Evolutionary conservation across 1,139 yeast species (phyloP).

Genomic region (Nakaseomyces uthaithaninus): DNA sequence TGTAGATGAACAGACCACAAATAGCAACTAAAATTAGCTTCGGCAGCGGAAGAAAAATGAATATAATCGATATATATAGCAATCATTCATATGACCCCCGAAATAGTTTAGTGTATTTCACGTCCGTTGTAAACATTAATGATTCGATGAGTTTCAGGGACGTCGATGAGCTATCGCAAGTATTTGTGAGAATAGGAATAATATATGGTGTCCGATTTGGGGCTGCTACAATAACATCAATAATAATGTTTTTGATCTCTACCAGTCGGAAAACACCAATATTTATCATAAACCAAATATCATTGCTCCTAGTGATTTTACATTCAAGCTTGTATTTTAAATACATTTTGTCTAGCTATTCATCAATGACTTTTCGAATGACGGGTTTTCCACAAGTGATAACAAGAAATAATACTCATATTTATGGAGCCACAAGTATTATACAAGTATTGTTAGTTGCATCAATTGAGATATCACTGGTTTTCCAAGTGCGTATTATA

Average conservation of each 20-base stretch:
- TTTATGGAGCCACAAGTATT: constrained; percentile 52
- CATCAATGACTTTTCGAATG: constrained; percentile 42
- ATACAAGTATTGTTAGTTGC: constrained; percentile 52
- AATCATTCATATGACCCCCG: constrained; percentile 21
- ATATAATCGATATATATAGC: neutral
- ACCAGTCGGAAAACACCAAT: constrained; percentile 53
- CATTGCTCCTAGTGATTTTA: constrained; percentile 46
- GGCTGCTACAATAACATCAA: constrained; percentile 36
- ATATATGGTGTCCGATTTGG: constrained; percentile 39
- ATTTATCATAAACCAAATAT: constrained; percentile 56
- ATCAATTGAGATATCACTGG: constrained; percentile 55
- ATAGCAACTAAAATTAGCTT: no score
- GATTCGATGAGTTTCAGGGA: constrained; percentile 33
- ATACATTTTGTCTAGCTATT: constrained; percentile 46
- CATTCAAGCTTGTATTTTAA: constrained; percentile 53
- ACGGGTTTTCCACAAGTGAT: constrained; percentile 41
- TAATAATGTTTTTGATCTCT: constrained; percentile 38
- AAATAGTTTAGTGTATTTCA: constrained; percentile 21
- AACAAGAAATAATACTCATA: constrained; percentile 32
- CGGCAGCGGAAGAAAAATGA: neutral
- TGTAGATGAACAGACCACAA: no score
- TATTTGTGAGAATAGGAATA: constrained; percentile 32
- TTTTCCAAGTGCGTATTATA: constrained; percentile 62
- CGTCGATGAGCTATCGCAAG: constrained; percentile 32
- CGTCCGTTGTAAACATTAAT: constrained; percentile 28